Percentiles rank a stretch among this genome's conserved stretches.
Conservation (phyloP, 2,329 filamentous ascomycete species). For the Elsinoe batatas region DNA sequence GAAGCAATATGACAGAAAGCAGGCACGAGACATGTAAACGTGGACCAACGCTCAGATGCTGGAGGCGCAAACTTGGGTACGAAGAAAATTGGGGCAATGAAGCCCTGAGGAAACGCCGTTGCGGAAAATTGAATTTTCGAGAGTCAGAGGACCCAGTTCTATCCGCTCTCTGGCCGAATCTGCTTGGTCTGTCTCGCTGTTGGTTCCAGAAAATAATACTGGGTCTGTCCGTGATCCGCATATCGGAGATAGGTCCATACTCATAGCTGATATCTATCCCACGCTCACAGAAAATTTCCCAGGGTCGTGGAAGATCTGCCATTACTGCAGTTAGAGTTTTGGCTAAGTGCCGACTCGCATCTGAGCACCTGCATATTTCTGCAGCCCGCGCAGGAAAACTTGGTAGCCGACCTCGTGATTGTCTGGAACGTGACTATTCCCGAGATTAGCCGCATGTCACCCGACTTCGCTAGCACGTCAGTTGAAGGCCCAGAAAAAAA, state of each 20-base stretch:
- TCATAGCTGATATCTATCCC: neutral
- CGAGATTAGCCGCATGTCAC: constrained; percentile 9
- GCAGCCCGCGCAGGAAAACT: constrained; percentile 75
- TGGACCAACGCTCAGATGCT: constrained; percentile 5
- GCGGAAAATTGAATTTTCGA: neutral
- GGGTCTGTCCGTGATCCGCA: neutral
- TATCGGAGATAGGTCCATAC: neutral
- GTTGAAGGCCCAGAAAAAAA: constrained; percentile 19
- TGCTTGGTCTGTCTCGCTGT: neutral
- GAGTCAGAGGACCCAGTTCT: neutral
- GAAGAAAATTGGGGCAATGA: constrained; percentile 1
- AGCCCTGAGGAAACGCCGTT: constrained; percentile 4
- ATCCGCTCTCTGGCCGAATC: neutral
- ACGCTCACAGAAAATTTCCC: neutral
- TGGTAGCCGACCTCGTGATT: constrained; percentile 85
- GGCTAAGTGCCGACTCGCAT: constrained; percentile 65
- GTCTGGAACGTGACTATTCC: constrained; percentile 46
- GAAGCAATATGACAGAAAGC: neutral
- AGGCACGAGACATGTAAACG: neutral
- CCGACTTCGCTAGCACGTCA: constrained; percentile 5
- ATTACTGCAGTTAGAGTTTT: neutral
- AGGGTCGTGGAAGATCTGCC: neutral
- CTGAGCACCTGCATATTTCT: constrained; percentile 76
- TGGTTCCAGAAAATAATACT: constrained; percentile 3
- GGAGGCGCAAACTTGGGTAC: neutral